Evolutionary conservation across 805 yeast species (phyloP), one percentile per base, ranked within the genome.

Genomic region (Metahyphopichia silvanorum): DNA sequence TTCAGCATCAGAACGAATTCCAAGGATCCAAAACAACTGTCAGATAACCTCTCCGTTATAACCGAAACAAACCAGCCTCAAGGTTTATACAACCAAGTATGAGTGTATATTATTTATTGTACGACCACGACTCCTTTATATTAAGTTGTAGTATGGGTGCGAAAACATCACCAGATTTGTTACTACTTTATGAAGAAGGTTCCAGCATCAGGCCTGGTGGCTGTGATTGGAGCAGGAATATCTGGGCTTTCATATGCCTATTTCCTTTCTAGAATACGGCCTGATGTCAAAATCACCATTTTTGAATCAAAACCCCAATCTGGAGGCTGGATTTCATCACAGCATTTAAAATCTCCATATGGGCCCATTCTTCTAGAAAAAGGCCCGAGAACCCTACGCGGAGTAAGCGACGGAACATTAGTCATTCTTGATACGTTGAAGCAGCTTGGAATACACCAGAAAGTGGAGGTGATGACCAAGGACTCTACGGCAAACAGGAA

Each of bases 341-440:
- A 73, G 36, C 44, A 40, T 10, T 29, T 64, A 49, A 46, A 46
- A 17, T 40, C 40, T 30, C 40, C 38, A 4, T 45, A 38, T 13
- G 46, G 43, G 8, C 42, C 44, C 2, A 53, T 71, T 0, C 38
- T 69, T 3, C 55, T 86, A 19, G 98, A 93, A 47, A 82, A 81
- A 40, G 98, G 98, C 0, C 98, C 98, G 0, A 64, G 98, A 31
- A 93, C 98, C 0, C 62, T 93, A 27, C 64, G 96, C 38, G 95
- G 96, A 0, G 76, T 76, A 5, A 83, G 87, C 34, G 79, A 79
- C 25, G 98, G 98, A 0, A 77, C 88, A 0, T 60, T 82, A 19
- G 47, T 86, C 16, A 74, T 85, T 6, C 58, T 82, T 15, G 94
- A 85, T 50, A 66, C 78, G 2, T 49, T 86, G 35, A 47, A 43